phyloP scores from a whole-genome alignment of 2,329 filamentous ascomycete genomes.

The Pseudofabraea citricarpa region DNA sequence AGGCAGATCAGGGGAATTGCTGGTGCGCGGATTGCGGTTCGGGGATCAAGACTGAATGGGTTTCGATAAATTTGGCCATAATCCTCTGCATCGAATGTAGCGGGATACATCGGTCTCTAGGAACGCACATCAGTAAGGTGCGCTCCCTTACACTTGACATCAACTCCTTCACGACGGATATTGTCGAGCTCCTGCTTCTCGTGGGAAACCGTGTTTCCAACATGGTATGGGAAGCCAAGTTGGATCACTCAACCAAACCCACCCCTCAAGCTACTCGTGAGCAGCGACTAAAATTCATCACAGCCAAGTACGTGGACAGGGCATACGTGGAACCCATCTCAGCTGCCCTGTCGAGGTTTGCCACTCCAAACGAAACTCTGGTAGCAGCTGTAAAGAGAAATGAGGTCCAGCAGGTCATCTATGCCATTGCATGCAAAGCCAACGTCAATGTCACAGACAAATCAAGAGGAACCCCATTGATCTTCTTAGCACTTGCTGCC shows the following conservation, averaged over 20 bases:
- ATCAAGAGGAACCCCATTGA: slow-evolving; percentile 79
- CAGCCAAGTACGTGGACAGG: slow-evolving; percentile 84
- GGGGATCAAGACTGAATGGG: slow-evolving; percentile 93
- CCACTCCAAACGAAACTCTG: slow-evolving; percentile 79
- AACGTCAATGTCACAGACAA: slow-evolving; percentile 85
- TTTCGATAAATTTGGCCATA: slow-evolving; percentile 95
- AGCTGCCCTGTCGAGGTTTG: slow-evolving; percentile 68
- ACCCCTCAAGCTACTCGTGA: slow-evolving; percentile 75
- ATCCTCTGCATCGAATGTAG: slow-evolving; percentile 97
- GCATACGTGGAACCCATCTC: slow-evolving; percentile 77
- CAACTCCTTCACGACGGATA: slow-evolving; percentile 93
- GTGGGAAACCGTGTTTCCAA: slow-evolving; percentile 95
- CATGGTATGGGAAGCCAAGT: slow-evolving; percentile 88
- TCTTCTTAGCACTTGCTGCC: slow-evolving; percentile 87
- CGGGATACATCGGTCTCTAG: slow-evolving; percentile 91
- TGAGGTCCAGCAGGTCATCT: slow-evolving; percentile 88
- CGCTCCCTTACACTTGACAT: slow-evolving; percentile 93
- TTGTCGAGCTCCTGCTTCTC: slow-evolving; percentile 86
- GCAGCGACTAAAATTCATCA: slow-evolving; percentile 91
- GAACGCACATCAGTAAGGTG: slow-evolving; percentile 96
- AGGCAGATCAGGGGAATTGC: slow-evolving; percentile 86
- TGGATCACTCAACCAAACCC: slow-evolving; percentile 71
- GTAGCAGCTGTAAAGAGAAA: slow-evolving; percentile 93
- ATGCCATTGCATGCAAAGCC: slow-evolving; percentile 79
- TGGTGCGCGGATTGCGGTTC: slow-evolving; percentile 95